These are phyloP conservation scores for Fusarium sp. DNA, from an alignment of 2,329 filamentous ascomycete genomes.

Conservation along the genomic window DNA sequence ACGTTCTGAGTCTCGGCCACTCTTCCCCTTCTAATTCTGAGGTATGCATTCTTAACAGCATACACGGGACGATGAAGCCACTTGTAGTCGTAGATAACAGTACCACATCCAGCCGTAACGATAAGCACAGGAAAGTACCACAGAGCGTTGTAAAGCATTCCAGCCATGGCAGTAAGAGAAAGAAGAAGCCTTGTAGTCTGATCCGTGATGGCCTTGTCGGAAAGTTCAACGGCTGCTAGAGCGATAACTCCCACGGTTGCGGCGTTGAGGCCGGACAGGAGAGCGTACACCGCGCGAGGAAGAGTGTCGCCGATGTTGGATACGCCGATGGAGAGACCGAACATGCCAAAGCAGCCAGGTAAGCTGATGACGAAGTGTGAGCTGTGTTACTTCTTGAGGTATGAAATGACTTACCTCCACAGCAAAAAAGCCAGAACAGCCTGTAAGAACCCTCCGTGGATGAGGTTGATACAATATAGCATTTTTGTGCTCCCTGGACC, in stretches of 20 bases:
- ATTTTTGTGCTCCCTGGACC: conserved; percentile 79
- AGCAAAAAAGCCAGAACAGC: conserved; percentile 71
- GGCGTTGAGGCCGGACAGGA: conserved; percentile 78
- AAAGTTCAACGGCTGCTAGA: conserved; percentile 75
- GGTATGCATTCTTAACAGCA: fast-evolving
- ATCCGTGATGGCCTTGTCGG: conserved; percentile 76
- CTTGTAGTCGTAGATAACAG: background rate
- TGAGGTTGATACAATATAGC: conserved; percentile 74
- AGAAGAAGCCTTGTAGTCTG: conserved; percentile 72
- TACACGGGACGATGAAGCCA: conserved; percentile 57
- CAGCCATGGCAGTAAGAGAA: conserved; percentile 72
- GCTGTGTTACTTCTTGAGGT: background rate
- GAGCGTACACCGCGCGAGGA: conserved; percentile 72
- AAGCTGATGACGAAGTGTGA: conserved; percentile 56
- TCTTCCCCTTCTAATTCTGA: fast-evolving
- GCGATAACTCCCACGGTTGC: conserved; percentile 79
- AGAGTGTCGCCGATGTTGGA: conserved; percentile 69
- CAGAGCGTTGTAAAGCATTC: conserved; percentile 76
- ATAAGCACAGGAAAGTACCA: conserved; percentile 78
- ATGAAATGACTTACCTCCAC: conserved; percentile 68
- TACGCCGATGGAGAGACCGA: conserved; percentile 73
- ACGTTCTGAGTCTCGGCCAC: fast-evolving
- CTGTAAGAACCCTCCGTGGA: conserved; percentile 69
- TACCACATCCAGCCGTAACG: background rate
- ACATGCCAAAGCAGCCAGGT: conserved; percentile 79